Conservation (phyloP, 2,329 filamentous ascomycete species). For the Sclerotinia glacialis region DNA sequence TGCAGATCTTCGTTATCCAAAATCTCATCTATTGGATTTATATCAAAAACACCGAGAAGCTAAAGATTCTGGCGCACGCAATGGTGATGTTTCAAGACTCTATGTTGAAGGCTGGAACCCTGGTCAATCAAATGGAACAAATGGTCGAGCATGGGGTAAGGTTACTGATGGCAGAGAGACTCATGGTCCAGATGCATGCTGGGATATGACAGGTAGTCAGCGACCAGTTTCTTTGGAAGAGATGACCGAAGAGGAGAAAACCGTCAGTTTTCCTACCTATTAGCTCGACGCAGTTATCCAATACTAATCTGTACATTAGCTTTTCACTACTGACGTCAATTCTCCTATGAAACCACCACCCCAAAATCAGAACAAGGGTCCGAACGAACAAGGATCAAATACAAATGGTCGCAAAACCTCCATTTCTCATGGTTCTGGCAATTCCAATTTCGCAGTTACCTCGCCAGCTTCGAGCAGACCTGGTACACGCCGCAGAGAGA, state of each 20-base stretch:
- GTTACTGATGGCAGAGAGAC: constrained; percentile 70
- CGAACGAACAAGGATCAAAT: constrained; percentile 54
- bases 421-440: constrained; percentile 62
- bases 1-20: constrained; percentile 39
- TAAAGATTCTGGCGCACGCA: constrained; percentile 46
- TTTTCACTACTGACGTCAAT: constrained; percentile 85
- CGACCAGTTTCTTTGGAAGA: constrained; percentile 71
- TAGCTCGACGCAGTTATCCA: constrained; percentile 13
- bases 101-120: constrained; percentile 80
- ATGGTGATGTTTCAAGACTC: constrained; percentile 62
- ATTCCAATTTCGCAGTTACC: constrained; percentile 63
- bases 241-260: constrained; percentile 62
- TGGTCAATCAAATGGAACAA: constrained; percentile 62
- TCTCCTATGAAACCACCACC: constrained; percentile 85
- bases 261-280: constrained; percentile 45
- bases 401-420: constrained; percentile 76
- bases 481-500: constrained; percentile 77
- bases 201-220: constrained; percentile 70
- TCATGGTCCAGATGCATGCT: constrained; percentile 86
- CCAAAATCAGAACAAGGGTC: constrained; percentile 59
- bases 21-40: constrained; percentile 67
- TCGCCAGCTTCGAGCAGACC: constrained; percentile 74
- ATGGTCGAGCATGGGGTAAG: constrained; percentile 70
- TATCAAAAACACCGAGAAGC: constrained; percentile 54
- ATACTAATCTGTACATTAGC: constrained; percentile 48